Base-by-base conservation (phyloP, 208 protist species). In the Trypanosoma conorhini region DNA sequence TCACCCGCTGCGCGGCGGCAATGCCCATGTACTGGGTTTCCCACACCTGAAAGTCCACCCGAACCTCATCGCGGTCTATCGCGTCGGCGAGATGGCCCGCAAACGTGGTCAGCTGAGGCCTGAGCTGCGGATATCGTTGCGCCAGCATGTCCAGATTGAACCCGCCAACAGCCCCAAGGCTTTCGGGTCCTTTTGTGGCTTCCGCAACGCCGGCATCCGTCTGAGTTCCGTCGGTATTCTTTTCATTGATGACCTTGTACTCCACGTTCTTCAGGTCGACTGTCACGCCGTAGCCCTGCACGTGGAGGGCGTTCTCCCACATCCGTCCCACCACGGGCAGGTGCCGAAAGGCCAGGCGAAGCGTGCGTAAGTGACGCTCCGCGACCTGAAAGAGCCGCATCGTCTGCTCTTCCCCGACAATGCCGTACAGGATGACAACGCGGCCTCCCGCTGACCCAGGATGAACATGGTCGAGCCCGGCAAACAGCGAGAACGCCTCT, bases 191-290 rank as follows among this genome's bases (percentile, higher is more conserved):
- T 12, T 58, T 35, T 33, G 30, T 46, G 3, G 35, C 15, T 9
- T 56, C 56, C 24, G 59, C 40, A 1, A 69, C 31, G 28, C 69
- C 2, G 12, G 13, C 30, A 48, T 59, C 67, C 28, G 10, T 61
- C 5, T 26, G 51, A 10, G 22, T 59, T 15, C 48, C 67, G 61
- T 61, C 50, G 2, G 58, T 68, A 1, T 66, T 63, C 50, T 83
- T 83, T 65, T 98, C 95, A 75, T 99, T 95, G 13, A 98, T 71
- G 30, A 89, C 94, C 65, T 98, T 99, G 85, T 99, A 99, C 83
- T 99, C 98, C 70, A 96, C 95, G 72, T 89, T 98, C 64, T 99
- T 99, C 48, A 99, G 82, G 26, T 96, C 93, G 13, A 99, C 81
- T 52, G 96, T 96, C 8, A 97, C 94, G 22, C 96, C 98, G 74